Percentiles rank a stretch among this genome's conserved stretches.
Conservation (phyloP, 345 rosid genomes). For the Cardamine occulta region DNA sequence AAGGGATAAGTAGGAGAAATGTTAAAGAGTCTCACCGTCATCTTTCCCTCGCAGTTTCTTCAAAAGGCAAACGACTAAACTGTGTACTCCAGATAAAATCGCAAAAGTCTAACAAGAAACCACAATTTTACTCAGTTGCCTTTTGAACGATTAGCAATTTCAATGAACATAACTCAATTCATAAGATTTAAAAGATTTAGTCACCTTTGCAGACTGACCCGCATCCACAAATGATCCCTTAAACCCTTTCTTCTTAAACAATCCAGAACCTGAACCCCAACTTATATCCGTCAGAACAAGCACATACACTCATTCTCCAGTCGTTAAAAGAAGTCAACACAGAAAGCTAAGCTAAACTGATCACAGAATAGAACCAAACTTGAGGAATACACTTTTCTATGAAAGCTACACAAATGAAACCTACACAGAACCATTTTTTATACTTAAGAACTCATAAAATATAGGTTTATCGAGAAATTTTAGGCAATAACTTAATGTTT, state of each 20-base stretch:
- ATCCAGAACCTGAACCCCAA: constrained; percentile 70
- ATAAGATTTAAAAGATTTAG: background rate
- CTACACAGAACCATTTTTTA: background rate
- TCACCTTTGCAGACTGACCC: constrained; percentile 87
- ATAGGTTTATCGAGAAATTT: background rate
- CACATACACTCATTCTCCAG: constrained; percentile 14
- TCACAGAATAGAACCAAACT: background rate
- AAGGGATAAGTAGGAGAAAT: background rate
- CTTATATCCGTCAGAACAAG: constrained; percentile 5
- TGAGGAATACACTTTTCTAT: background rate
- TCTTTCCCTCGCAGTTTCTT: constrained; percentile 91
- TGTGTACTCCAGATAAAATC: constrained; percentile 44
- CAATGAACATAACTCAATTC: background rate
- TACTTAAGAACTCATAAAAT: background rate
- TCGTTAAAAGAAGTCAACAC: background rate
- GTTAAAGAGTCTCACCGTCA: constrained; percentile 61
- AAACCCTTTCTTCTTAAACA: constrained; percentile 78
- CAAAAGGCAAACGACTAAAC: constrained; percentile 54
- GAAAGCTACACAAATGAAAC: constrained; percentile 16
- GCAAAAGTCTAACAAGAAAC: constrained; percentile 39
- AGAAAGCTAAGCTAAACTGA: constrained; percentile 1
- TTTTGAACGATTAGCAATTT: background rate
- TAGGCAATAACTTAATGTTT: background rate
- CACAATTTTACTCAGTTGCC: background rate
- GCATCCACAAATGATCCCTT: constrained; percentile 84